Evolutionary conservation across 1,284 basidiomycete species (phyloP), one percentile per base, ranked within the genome.

Genomic region (Cronartium quercuum): DNA sequence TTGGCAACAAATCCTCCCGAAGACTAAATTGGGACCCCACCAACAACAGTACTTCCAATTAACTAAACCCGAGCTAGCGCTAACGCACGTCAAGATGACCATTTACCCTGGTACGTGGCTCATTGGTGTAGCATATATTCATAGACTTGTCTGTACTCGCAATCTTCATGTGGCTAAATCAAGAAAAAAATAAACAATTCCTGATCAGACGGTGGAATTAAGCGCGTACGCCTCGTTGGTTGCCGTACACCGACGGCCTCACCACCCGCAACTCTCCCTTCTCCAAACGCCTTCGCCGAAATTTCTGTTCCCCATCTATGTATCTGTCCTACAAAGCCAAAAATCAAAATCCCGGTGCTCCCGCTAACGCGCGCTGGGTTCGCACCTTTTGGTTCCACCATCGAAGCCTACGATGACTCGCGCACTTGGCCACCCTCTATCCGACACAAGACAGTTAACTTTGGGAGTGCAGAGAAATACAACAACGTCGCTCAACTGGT

Each of bases 121-220:
- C n/a, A 12, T 13, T 21, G n/a, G n/a, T n/a, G n/a, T n/a, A n/a
- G n/a, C n/a, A n/a, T n/a, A n/a, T n/a, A n/a, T n/a, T n/a, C n/a
- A n/a, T n/a, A n/a, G n/a, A n/a, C n/a, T n/a, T n/a, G n/a, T n/a
- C n/a, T n/a, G n/a, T n/a, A n/a, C n/a, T n/a, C n/a, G n/a, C n/a
- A n/a, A n/a, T n/a, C n/a, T n/a, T n/a, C n/a, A n/a, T n/a, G n/a
- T n/a, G n/a, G n/a, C n/a, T n/a, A n/a, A n/a, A n/a, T n/a, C n/a
- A n/a, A n/a, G n/a, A n/a, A n/a, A n/a, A n/a, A n/a, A n/a, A n/a
- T n/a, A n/a, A n/a, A n/a, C n/a, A n/a, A n/a, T n/a, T n/a, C n/a
- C n/a, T n/a, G n/a, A n/a, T 13, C 68, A 83, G 95, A 99, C 81
- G 95, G 95, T 64, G 95, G 95, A 29, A 85, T 98, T 81, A 98